Evolutionary conservation across 176 grass and related monocot species (phyloP).

Genomic region (Zea mays): DNA sequence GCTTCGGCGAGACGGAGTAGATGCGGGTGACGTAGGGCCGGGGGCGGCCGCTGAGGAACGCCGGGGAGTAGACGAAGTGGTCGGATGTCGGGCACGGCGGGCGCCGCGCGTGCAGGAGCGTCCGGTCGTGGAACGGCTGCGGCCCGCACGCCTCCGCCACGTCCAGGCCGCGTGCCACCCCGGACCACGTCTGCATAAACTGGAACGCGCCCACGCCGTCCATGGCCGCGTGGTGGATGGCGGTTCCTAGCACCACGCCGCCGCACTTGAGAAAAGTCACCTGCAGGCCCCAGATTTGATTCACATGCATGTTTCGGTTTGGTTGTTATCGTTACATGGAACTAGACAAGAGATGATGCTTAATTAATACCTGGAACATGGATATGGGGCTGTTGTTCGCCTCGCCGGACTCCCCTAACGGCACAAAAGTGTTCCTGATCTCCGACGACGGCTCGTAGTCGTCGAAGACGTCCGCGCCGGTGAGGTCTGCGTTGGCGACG

Average conservation of each 20-base stretch:
- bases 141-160: neutral
- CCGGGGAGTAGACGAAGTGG: constrained; percentile 42
- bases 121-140: constrained; percentile 48
- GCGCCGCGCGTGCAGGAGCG: constrained; percentile 34
- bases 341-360: too few species aligned
- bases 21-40: constrained; percentile 34
- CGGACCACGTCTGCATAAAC: constrained; percentile 54
- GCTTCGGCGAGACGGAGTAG: constrained; percentile 32
- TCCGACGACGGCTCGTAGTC: constrained; percentile 36
- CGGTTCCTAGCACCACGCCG: constrained; percentile 42
- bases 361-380: constrained; percentile 33
- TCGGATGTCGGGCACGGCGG: constrained; percentile 29
- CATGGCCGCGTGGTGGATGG: constrained; percentile 44
- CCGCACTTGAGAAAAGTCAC: constrained; percentile 55
- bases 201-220: constrained; percentile 45
- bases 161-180: constrained; percentile 33
- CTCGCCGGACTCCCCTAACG: neutral
- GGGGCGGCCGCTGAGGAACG: neutral
- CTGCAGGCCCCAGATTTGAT: constrained; percentile 18
- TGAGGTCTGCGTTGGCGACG: constrained; percentile 22
- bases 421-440: constrained; percentile 26
- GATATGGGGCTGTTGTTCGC: neutral
- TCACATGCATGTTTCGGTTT: too few species aligned
- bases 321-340: too few species aligned
- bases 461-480: constrained; percentile 16